A percentile compares a stretch with the other conserved stretches of the same genome.
These are phyloP conservation scores for Komagataella pseudopastoris DNA, from an alignment of 805 yeast species.

Conservation along the genomic window DNA sequence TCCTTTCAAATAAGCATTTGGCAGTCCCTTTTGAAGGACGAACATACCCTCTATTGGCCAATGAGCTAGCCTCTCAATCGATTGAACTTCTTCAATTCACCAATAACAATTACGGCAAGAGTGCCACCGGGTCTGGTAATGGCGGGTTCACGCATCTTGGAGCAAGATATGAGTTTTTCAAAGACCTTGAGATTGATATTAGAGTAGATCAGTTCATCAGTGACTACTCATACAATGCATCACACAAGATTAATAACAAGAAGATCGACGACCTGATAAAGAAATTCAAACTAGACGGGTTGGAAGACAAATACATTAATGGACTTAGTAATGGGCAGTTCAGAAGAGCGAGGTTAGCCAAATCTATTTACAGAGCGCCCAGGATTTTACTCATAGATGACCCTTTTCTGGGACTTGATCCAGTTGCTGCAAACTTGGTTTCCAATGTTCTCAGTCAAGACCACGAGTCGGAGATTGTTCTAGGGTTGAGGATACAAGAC, in stretches of 20 bases:
- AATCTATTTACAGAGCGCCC: constrained; percentile 54
- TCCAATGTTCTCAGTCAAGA: constrained; percentile 31
- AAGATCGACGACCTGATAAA: constrained; percentile 29
- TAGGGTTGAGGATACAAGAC: constrained; percentile 74
- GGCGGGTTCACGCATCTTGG: constrained; percentile 59
- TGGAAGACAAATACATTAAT: constrained; percentile 67
- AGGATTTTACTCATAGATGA: constrained; percentile 68
- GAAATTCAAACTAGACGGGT: constrained; percentile 37
- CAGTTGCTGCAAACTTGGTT: constrained; percentile 48
- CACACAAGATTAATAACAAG: constrained; percentile 18
- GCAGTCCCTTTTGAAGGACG: constrained; percentile 40
- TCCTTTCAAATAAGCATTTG: constrained; percentile 40
- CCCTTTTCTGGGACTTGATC: constrained; percentile 86
- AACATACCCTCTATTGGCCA: constrained; percentile 35
- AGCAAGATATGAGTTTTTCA: constrained; percentile 79
- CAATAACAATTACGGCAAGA: constrained; percentile 18
- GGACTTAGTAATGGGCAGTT: constrained; percentile 90
- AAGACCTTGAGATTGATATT: constrained; percentile 66
- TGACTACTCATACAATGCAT: constrained; percentile 34
- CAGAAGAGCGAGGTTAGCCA: constrained; percentile 80
- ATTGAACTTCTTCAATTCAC: constrained; percentile 24
- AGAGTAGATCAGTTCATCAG: constrained; percentile 50
- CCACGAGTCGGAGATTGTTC: constrained; percentile 24
- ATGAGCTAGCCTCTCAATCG: constrained; percentile 27
- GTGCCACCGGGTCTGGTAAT: constrained; percentile 18